A percentile compares a stretch with the other conserved stretches of the same genome.
These are phyloP conservation scores for Microbotryum scabiosae DNA, from an alignment of 1,284 basidiomycete species.

Conservation along the genomic window DNA sequence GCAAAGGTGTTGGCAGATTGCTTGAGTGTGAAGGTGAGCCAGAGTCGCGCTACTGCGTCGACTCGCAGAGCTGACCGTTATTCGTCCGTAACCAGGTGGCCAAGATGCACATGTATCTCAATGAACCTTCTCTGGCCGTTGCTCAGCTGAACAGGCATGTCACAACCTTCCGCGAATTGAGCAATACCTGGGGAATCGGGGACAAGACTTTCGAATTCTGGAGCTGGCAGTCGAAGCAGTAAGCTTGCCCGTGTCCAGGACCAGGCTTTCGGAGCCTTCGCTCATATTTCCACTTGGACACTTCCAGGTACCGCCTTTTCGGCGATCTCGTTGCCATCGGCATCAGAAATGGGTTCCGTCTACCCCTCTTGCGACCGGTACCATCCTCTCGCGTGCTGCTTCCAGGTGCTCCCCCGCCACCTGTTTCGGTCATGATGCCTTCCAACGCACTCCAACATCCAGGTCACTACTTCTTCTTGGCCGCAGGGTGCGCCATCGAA, in stretches of 20 bases:
- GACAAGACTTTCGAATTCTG: conserved; percentile 94
- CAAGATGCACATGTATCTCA: conserved; percentile 80
- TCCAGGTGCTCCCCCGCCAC: conserved; percentile 39
- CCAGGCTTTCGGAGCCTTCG: too few species aligned
- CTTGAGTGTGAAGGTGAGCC: conserved; percentile 67
- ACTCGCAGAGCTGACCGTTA: too few species aligned
- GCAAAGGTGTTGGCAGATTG: conserved; percentile 92
- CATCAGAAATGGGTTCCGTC: conserved; percentile 49
- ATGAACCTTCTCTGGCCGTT: conserved; percentile 65
- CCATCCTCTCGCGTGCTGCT: conserved; percentile 34
- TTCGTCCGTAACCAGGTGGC: conserved; percentile 52
- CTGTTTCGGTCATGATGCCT: conserved; percentile 38
- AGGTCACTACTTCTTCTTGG: conserved; percentile 82
- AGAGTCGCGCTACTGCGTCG: too few species aligned
- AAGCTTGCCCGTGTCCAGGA: conserved; percentile 37
- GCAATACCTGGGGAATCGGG: conserved; percentile 91
- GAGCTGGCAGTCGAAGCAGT: conserved; percentile 93
- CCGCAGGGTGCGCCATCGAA: conserved; percentile 70
- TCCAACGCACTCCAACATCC: conserved; percentile 65
- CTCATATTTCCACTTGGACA: not conserved
- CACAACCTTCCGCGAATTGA: conserved; percentile 75
- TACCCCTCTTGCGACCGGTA: conserved; percentile 49
- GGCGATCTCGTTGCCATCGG: conserved; percentile 81
- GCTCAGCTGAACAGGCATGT: conserved; percentile 75
- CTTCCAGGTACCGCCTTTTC: conserved; percentile 64